phyloP scores from a whole-genome alignment of 2,329 filamentous ascomycete species.

The Zymoseptoria ardabiliae region DNA sequence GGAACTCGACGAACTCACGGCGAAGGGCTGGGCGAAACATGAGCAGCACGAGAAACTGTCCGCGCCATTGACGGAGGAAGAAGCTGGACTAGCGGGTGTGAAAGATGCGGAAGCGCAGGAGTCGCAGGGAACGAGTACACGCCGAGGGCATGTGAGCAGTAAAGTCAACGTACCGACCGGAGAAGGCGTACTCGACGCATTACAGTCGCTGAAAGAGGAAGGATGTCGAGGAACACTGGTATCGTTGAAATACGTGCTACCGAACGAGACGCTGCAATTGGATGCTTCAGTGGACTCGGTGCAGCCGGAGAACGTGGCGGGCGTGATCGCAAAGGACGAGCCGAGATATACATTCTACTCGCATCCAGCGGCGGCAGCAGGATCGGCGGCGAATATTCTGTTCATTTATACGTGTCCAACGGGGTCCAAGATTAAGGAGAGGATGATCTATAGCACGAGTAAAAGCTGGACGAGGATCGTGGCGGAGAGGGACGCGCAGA shows the following conservation, averaged over 20 bases:
- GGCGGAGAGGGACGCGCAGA: slow-evolving; percentile 57
- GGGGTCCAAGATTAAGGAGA: slow-evolving; percentile 66
- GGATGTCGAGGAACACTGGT: slow-evolving; percentile 18
- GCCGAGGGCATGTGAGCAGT: slow-evolving; percentile 43
- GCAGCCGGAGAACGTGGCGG: slow-evolving; percentile 51
- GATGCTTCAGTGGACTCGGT: slow-evolving; percentile 47
- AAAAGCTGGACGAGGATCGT: slow-evolving; percentile 52
- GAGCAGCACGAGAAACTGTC: slow-evolving; percentile 55
- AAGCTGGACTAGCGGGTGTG: slow-evolving; percentile 62
- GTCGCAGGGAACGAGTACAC: slow-evolving; percentile 58
- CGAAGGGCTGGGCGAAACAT: slow-evolving; percentile 63
- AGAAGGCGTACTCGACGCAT: slow-evolving; percentile 56
- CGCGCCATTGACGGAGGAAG: slow-evolving; percentile 73
- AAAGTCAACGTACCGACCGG: slow-evolving; percentile 48
- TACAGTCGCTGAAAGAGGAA: slow-evolving; percentile 52
- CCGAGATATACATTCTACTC: slow-evolving; percentile 75
- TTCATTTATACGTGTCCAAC: slow-evolving; percentile 79
- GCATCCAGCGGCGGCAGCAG: slow-evolving; percentile 39
- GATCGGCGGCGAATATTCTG: slow-evolving; percentile 50
- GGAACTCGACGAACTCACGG: slow-evolving; percentile 59
- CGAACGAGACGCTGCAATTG: slow-evolving; percentile 62
- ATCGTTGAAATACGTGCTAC: slow-evolving; percentile 39
- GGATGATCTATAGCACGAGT: slow-evolving; percentile 70
- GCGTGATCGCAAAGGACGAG: slow-evolving; percentile 57
- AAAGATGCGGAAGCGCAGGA: slow-evolving; percentile 70